Percentiles rank a stretch among this genome's conserved stretches.
Conservation (phyloP, 2,329 filamentous ascomycete genomes). For the Ophiocordyceps unilateralis region DNA sequence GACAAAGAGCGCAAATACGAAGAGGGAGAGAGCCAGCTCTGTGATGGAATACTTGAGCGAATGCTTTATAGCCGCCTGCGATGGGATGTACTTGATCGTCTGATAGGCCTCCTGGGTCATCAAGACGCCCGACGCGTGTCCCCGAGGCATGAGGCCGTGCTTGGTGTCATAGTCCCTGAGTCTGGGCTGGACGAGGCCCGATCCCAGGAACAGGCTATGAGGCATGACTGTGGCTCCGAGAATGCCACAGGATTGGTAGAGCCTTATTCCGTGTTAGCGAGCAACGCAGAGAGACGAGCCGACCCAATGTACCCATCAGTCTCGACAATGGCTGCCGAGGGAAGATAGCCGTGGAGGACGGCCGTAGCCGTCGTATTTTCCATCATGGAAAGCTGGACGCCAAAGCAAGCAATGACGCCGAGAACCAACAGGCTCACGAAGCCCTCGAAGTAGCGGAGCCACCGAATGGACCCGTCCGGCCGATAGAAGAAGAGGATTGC, state of each 20-base stretch:
- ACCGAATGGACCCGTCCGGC: constrained; percentile 39
- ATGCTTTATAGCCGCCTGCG: constrained; percentile 51
- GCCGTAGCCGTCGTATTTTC: constrained; percentile 33
- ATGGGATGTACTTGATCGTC: constrained; percentile 46
- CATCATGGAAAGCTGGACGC: constrained; percentile 49
- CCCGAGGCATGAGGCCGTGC: constrained; percentile 30
- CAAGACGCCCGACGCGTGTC: constrained; percentile 12
- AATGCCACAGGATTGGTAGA: constrained; percentile 61
- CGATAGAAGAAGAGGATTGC: constrained; percentile 50
- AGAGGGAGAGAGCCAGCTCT: constrained; percentile 55
- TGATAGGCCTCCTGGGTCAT: no score
- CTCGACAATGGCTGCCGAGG: constrained; percentile 40
- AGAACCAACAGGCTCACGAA: constrained; percentile 47
- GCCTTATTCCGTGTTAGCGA: no score
- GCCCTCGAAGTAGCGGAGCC: constrained; percentile 44
- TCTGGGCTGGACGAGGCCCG: constrained; percentile 50
- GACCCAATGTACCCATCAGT: constrained; percentile 24
- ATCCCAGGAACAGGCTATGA: constrained; percentile 50
- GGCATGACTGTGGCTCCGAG: constrained; percentile 63
- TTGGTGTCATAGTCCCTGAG: constrained; percentile 45
- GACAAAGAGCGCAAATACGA: constrained; percentile 71
- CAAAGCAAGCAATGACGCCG: constrained; percentile 55
- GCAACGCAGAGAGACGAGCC: no score
- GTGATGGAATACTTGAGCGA: constrained; percentile 58
- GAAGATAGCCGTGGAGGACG: constrained; percentile 48